These are phyloP conservation scores for Bauhinia variegata DNA, from an alignment of 306 rosid genomes.

Conservation along the genomic window DNA sequence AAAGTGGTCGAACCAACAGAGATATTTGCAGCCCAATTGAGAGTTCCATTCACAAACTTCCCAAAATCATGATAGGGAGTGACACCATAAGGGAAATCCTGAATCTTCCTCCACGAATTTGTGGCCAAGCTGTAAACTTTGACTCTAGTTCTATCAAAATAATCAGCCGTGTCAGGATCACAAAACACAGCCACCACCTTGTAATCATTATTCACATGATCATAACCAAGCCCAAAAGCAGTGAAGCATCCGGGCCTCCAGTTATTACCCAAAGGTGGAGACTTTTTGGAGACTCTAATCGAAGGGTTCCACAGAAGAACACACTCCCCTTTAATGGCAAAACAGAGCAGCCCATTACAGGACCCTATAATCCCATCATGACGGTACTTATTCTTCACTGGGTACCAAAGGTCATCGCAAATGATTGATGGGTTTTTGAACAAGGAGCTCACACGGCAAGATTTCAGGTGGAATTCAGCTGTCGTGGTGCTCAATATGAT, in stretches of 20 bases:
- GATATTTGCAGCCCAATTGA: conserved; percentile 46
- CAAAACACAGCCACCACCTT: conserved; percentile 56
- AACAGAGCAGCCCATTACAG: conserved; percentile 53
- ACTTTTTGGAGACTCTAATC: conserved; percentile 45
- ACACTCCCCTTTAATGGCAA: conserved; percentile 53
- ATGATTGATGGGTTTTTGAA: conserved; percentile 27
- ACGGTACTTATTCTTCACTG: conserved; percentile 51
- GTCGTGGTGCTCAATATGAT: conserved; percentile 51
- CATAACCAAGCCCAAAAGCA: conserved; percentile 57
- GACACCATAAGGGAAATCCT: conserved; percentile 49
- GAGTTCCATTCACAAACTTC: conserved; percentile 51
- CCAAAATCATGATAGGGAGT: conserved; percentile 46
- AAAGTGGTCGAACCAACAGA: conserved; percentile 27
- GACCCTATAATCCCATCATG: conserved; percentile 57
- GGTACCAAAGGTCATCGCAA: conserved; percentile 45
- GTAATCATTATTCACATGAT: conserved; percentile 46
- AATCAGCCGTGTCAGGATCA: conserved; percentile 35
- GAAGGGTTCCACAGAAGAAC: conserved; percentile 62
- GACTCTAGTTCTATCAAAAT: conserved; percentile 46
- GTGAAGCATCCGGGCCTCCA: conserved; percentile 60
- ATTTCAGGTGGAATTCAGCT: conserved; percentile 50
- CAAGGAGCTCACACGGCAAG: conserved; percentile 42
- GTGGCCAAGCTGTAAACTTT: conserved; percentile 42
- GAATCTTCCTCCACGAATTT: conserved; percentile 51
- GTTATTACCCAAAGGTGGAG: conserved; percentile 53